Evolutionary conservation across 495 filamentous ascomycete species (phyloP).

Genomic region (Xylaria curta): DNA sequence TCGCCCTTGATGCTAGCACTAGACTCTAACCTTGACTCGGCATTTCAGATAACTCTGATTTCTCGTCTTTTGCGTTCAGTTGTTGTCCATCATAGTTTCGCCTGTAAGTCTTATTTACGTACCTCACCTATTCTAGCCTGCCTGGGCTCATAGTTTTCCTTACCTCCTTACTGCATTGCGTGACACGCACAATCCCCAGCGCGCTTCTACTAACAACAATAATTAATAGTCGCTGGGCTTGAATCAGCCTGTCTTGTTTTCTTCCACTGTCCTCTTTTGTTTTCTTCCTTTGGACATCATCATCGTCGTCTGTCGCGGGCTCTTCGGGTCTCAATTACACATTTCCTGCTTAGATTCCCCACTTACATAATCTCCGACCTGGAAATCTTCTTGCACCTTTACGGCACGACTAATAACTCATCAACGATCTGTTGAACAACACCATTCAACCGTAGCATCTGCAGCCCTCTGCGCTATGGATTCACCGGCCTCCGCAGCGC

Average conservation of each 20-base stretch:
- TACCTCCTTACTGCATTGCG: constrained; percentile 18
- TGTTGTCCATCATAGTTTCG: background rate
- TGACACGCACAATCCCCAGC: constrained; percentile 8
- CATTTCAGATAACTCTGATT: background rate
- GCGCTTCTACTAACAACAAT: constrained; percentile 9
- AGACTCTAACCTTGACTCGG: background rate
- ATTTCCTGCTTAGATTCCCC: constrained; percentile 31
- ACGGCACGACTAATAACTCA: constrained; percentile 29
- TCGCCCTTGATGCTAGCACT: background rate
- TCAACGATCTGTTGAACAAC: constrained; percentile 10
- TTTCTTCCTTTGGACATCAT: background rate
- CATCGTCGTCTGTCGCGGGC: constrained; percentile 12
- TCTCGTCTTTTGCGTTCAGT: background rate
- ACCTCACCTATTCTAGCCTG: background rate
- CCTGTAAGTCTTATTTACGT: constrained; percentile 17
- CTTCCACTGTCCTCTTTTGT: constrained; percentile 11
- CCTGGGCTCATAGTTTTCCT: constrained; percentile 17
- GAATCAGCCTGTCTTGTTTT: background rate
- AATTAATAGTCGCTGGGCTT: background rate
- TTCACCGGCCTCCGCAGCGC: constrained; percentile 26
- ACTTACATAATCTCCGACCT: constrained; percentile 44
- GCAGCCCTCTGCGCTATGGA: constrained; percentile 30
- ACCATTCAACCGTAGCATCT: background rate
- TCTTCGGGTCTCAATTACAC: constrained; percentile 23
- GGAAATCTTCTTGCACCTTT: constrained; percentile 32